Evolutionary conservation across 257 asterid genomes (phyloP), one percentile per base, ranked within the genome.

Genomic region (Cynanchum wilfordii): DNA sequence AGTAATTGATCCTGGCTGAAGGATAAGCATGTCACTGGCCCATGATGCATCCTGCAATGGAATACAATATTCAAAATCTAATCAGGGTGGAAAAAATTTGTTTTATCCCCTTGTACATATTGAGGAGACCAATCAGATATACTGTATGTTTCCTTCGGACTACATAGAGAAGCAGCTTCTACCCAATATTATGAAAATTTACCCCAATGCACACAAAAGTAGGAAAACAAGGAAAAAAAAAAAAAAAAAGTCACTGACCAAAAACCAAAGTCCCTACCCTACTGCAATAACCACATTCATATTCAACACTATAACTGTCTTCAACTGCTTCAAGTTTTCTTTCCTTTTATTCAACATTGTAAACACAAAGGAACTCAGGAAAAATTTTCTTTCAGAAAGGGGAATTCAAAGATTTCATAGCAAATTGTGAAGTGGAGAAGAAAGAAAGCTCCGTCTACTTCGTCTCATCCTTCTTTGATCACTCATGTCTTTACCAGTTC

Each of bases 1-100:
- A 94, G 78, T 80, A 94, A 82, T 80, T 94, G 96, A 76, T 94
- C 97, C 49, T 94, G 97, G 29, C 83, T 84, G 79, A 89, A 87
- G 70, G 90, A 84, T 81, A 91, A 75, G 79, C 91, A 85, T 38
- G 97, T 82, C 60, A 87, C 90, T 55, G 97, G 87, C 73, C 91
- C 97, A 66, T 83, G 71, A 80, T 91, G 95, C 97, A 94, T 89
- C 89, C 98, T 93, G 84, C 80, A 81, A 76, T 42, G 74, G 65
- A 63, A 68, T 74, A 12, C 62, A 15, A 62, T 62, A 65, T 52
- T 70, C 49, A 67, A 20, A 60, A 66, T 56, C 64, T 58, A 71
- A 56, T 30, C 42, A 70, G 40, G 24, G 3, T 42, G 7, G 44
- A 16, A 54, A 3, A n/a, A 69, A 63, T 11, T 59, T 58, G 4